Conservation (phyloP, 2,329 filamentous ascomycete genomes). For the Alternaria novae-zelandiae region DNA sequence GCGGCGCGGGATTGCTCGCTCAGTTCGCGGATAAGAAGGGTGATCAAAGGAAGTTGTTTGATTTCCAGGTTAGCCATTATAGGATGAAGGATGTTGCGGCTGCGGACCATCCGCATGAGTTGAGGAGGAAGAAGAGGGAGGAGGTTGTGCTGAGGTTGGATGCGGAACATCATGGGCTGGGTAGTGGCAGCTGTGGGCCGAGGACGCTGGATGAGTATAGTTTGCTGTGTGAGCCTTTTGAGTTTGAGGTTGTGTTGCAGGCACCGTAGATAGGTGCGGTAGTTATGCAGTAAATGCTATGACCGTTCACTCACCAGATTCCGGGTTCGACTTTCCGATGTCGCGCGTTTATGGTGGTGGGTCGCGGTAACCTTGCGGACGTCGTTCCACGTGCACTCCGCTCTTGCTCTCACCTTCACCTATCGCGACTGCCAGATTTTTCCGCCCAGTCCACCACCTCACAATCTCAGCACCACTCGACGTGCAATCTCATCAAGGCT, state of each 20-base stretch:
- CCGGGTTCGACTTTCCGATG: no score
- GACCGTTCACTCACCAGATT: no score
- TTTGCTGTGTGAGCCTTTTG: constrained; percentile 46
- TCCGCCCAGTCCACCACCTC: no score
- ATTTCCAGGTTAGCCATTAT: constrained; percentile 65
- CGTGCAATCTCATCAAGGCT: no score
- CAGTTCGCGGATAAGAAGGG: constrained; percentile 36
- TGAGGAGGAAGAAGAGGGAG: constrained; percentile 60
- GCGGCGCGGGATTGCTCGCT: constrained; percentile 22
- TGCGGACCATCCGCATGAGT: constrained; percentile 69
- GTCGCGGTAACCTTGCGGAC: neutral
- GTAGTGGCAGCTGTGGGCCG: constrained; percentile 68
- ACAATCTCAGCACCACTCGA: no score
- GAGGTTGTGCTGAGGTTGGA: constrained; percentile 66
- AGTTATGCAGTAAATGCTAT: no score
- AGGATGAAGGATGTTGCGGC: constrained; percentile 60
- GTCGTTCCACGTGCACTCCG: neutral
- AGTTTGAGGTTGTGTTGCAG: constrained; percentile 43
- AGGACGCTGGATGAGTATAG: constrained; percentile 53
- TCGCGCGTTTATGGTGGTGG: neutral
- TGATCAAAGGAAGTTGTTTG: constrained; percentile 27
- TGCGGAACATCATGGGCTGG: constrained; percentile 67
- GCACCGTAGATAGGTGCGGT: neutral
- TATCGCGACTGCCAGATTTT: neutral
- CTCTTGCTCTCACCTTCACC: neutral